Percentiles rank a stretch among this genome's conserved stretches.
These are phyloP conservation scores for Antarctomyces pellizariae DNA, from an alignment of 495 filamentous ascomycete species.

Conservation along the genomic window DNA sequence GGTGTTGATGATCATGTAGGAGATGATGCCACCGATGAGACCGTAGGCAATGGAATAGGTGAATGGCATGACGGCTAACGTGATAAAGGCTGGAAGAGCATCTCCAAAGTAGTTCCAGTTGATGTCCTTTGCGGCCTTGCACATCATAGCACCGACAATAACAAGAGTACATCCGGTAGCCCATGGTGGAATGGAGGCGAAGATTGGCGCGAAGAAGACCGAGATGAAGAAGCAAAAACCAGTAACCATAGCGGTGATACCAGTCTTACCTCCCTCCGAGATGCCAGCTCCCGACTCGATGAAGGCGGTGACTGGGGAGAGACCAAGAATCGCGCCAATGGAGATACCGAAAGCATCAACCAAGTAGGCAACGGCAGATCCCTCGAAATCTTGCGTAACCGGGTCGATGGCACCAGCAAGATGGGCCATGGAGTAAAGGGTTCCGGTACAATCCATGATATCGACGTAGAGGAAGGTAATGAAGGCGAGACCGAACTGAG, in stretches of 20 bases:
- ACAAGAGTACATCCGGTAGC: conserved; percentile 65
- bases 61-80: conserved; percentile 68
- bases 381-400: conserved; percentile 54
- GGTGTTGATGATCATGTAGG: conserved; percentile 46
- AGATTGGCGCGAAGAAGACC: conserved; percentile 71
- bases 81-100: conserved; percentile 57
- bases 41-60: conserved; percentile 57
- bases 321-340: conserved; percentile 51
- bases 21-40: conserved; percentile 48
- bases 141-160: conserved; percentile 65
- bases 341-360: conserved; percentile 58
- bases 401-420: conserved; percentile 53
- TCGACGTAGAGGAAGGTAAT: conserved; percentile 76
- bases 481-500: conserved; percentile 55
- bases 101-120: conserved; percentile 68
- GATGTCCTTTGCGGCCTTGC: conserved; percentile 46
- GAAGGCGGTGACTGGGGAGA: conserved; percentile 58
- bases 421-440: conserved; percentile 62
- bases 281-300: conserved; percentile 70
- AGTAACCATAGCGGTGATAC: conserved; percentile 50
- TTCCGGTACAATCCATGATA: conserved; percentile 56
- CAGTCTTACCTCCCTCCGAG: conserved; percentile 59
- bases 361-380: conserved; percentile 51
- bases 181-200: conserved; percentile 66
- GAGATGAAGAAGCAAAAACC: conserved; percentile 68